These are phyloP conservation scores for Nitzschia sp. DNA, from an alignment of 108 stramenopile genomes.

Conservation along the genomic window DNA sequence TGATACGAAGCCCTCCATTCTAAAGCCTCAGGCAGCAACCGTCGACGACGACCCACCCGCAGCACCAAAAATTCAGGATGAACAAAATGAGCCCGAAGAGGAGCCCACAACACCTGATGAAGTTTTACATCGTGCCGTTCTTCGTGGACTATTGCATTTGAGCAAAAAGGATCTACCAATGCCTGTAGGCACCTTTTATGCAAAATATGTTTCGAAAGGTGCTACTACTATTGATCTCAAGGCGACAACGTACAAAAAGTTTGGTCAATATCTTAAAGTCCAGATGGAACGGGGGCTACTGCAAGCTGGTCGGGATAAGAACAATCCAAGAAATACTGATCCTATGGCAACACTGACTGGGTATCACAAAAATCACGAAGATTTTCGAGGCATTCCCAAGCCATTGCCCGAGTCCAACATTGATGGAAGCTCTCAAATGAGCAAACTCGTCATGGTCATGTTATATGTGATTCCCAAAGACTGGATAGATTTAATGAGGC, in stretches of 20 bases:
- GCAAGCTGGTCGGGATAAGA: slow-evolving; percentile 45
- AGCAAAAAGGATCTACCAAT: slow-evolving; percentile 67
- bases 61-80: background rate
- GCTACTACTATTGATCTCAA: slow-evolving; percentile 65
- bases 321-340: slow-evolving; percentile 55
- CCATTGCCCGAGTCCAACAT: background rate
- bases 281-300: slow-evolving; percentile 58
- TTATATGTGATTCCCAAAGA: slow-evolving; percentile 64
- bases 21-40: background rate
- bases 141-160: slow-evolving; percentile 48
- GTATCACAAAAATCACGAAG: slow-evolving; percentile 47
- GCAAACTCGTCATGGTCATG: slow-evolving; percentile 60
- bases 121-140: slow-evolving; percentile 46
- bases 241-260: slow-evolving; percentile 72
- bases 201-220: slow-evolving; percentile 53
- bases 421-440: slow-evolving; percentile 3
- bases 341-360: slow-evolving; percentile 51
- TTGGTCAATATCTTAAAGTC: slow-evolving; percentile 67
- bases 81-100: background rate
- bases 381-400: slow-evolving; percentile 32
- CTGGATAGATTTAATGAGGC: slow-evolving; percentile 44
- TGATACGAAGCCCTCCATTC: background rate
- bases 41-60: background rate
- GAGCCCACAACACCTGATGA: slow-evolving; percentile 27
- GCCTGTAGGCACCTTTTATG: slow-evolving; percentile 66